Evolutionary conservation across 805 yeast species (phyloP), one percentile per base, ranked within the genome.

Genomic region (Candida sphagnicola): DNA sequence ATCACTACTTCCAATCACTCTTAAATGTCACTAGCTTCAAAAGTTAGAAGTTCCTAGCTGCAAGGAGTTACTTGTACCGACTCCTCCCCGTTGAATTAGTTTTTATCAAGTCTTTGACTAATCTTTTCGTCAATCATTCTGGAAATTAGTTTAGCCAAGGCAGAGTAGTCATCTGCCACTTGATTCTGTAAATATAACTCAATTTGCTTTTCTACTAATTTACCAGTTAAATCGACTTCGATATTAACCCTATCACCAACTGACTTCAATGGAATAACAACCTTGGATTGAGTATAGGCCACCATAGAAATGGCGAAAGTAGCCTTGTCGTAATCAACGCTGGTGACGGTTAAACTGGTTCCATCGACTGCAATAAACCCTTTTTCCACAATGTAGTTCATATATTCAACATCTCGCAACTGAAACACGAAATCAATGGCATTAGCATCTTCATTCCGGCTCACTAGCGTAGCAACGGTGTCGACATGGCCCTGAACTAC

Each of bases 401-500:
- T 73, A 40, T 78, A 72, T 35, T 77, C 72, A 14, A 57, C 50
- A 44, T 88, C 93, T 42, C 84, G 69, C 38, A 88, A 70, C 59
- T 77, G 61, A 61, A 91, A 90, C 3, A 86, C 83, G 57, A 80
- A 84, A 3, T 82, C 70, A 24, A 88, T 66, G 1, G 98, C 82
- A 58, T 88, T 86, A 1, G 80, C 84, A 53, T 90, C 97, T 1
- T 75, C 63, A 8, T 47, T 61, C 18, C 62, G 70, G 0, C 62
- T 58, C 1, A 74, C 71, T 28, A 91, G 82, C 25, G 57, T 60
- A 2, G 96, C 96, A 25, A 82, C 73, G 0, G 96, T 86, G 58
- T 93, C 99, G 19, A 93, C 88, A 65, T 93, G 99, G 4, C 99
- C 99, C 54, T 93, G 99, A 2, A 93, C 99, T 46, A 91, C 78